Evolutionary conservation across 176 grass and related monocot species (phyloP).

Genomic region (Oryza glumipatula): DNA sequence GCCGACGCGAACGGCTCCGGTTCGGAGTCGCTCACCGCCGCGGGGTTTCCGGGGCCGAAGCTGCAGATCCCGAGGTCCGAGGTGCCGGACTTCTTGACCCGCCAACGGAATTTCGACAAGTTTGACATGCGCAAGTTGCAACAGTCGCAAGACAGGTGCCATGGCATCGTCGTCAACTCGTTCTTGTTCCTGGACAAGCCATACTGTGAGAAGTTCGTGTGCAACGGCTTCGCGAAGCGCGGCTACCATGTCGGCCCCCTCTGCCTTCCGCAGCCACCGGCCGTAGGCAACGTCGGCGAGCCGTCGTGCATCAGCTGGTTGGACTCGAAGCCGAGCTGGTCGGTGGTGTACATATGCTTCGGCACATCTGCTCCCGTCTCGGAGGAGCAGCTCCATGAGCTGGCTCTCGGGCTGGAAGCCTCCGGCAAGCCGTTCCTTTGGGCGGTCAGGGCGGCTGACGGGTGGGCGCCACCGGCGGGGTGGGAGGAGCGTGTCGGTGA

Average conservation of each 20-base stretch:
- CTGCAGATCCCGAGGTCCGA: conserved; percentile 10
- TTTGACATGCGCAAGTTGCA: fast-evolving
- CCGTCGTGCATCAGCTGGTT: conserved; percentile 37
- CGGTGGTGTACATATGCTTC: conserved; percentile 54
- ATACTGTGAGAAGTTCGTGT: background rate
- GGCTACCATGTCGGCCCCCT: conserved; percentile 43
- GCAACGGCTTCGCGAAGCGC: background rate
- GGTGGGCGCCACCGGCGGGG: conserved; percentile 16
- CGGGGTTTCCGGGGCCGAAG: background rate
- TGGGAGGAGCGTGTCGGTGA: conserved; percentile 33
- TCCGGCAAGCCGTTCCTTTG: conserved; percentile 49
- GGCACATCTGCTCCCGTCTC: conserved; percentile 42
- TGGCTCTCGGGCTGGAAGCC: conserved; percentile 50
- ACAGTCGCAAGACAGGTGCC: background rate
- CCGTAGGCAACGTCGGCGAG: background rate
- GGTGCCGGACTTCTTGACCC: background rate
- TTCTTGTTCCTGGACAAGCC: conserved; percentile 29
- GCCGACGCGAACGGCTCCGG: too few relatives aligned
- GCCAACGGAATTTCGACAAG: background rate
- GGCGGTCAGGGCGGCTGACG: conserved; percentile 10
- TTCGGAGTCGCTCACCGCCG: background rate
- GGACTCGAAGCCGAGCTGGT: background rate
- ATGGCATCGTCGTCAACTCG: conserved; percentile 22
- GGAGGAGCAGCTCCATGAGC: conserved; percentile 26
- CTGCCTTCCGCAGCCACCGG: background rate